Evolutionary conservation across 2,329 filamentous ascomycete species (phyloP).

Genomic region (Fusarium sp.): DNA sequence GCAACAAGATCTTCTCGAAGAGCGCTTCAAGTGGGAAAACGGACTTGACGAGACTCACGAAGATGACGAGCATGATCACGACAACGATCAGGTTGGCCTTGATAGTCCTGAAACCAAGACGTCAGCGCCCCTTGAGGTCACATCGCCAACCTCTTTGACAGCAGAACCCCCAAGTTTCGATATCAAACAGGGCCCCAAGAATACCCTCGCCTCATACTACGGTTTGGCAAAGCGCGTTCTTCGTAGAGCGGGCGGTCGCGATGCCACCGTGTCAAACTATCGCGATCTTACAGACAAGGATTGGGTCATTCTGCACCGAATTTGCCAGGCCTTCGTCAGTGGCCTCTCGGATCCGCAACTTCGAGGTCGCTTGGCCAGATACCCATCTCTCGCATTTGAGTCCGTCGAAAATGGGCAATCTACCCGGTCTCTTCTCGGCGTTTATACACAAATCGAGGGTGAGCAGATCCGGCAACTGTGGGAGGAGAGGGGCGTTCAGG

Average conservation of each 20-base stretch:
- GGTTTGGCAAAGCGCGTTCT: constrained; percentile 62
- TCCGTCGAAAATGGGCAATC: constrained; percentile 42
- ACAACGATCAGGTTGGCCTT: constrained; percentile 40
- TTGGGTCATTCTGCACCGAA: constrained; percentile 61
- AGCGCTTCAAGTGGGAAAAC: constrained; percentile 79
- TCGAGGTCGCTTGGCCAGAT: constrained; percentile 57
- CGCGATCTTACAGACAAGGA: constrained; percentile 59
- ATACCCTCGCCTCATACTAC: constrained; percentile 61
- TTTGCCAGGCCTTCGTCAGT: constrained; percentile 65
- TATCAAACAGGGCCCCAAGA: constrained; percentile 58
- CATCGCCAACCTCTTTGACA: constrained; percentile 30
- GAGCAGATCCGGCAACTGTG: constrained; percentile 62
- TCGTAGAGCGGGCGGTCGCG: constrained; percentile 61
- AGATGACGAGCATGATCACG: constrained; percentile 52
- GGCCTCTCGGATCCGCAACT: constrained; percentile 64
- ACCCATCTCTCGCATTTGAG: constrained; percentile 60
- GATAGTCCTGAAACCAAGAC: constrained; percentile 9
- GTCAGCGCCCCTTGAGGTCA: constrained; percentile 32
- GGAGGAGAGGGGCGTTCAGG: constrained; percentile 42
- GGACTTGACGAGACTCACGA: constrained; percentile 57
- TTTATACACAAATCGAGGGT: constrained; percentile 67
- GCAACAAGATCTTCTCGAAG: constrained; percentile 69
- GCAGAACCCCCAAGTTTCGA: constrained; percentile 41
- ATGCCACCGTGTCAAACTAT: constrained; percentile 62
- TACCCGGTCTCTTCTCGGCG: constrained; percentile 64